These are phyloP conservation scores for Lunularia cruciata DNA, from an alignment of 225 moss, liverwort and hornwort genomes.

Conservation along the genomic window DNA sequence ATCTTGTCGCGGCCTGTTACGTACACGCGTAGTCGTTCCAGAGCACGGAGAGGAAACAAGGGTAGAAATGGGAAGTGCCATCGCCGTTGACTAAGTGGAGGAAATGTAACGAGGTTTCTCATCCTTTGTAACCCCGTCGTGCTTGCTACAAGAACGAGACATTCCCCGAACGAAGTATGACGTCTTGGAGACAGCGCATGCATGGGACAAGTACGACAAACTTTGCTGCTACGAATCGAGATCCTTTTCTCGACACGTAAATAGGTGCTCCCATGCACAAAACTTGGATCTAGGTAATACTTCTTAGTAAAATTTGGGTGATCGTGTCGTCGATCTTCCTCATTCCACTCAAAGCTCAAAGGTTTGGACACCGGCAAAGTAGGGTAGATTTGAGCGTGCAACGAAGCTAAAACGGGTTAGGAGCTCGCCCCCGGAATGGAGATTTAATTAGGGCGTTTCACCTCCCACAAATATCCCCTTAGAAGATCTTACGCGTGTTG, in stretches of 20 bases:
- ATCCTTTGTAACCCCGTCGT: neutral
- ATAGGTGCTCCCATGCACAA: neutral
- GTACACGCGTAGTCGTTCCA: neutral
- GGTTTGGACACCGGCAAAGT: too few relatives aligned
- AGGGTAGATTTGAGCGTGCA: too few relatives aligned
- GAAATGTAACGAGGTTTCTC: neutral
- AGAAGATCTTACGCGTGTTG: too few relatives aligned
- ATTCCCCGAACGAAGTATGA: neutral
- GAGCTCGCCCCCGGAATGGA: too few relatives aligned
- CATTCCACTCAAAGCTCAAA: too few relatives aligned
- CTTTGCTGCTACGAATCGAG: neutral
- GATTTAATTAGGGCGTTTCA: too few relatives aligned
- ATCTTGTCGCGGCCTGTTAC: neutral
- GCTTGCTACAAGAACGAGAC: neutral
- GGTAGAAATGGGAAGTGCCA: neutral
- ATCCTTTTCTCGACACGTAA: neutral
- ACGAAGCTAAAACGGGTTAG: too few relatives aligned
- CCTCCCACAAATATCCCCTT: too few relatives aligned
- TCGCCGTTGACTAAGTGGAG: neutral
- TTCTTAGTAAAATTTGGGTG: too few relatives aligned
- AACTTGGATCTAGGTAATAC: too few relatives aligned
- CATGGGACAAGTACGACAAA: conserved; percentile 1
- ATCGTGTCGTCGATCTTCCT: too few relatives aligned
- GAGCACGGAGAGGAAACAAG: too few relatives aligned
- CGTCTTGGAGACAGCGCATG: neutral